phyloP scores from a whole-genome alignment of 2,329 filamentous ascomycete species.

The Chaetothyriales sp. region DNA sequence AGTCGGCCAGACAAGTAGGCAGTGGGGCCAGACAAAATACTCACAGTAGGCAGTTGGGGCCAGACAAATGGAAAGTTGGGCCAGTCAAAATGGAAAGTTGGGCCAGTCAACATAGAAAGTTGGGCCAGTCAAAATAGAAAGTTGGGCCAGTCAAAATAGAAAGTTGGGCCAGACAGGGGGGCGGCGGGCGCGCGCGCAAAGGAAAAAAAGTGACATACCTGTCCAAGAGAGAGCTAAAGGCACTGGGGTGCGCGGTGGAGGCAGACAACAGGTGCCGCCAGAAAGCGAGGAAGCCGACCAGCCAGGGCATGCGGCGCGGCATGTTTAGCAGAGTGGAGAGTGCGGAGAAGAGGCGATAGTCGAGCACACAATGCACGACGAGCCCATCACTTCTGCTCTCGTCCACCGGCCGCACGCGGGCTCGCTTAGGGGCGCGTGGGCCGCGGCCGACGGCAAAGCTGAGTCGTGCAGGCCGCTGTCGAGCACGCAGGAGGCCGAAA shows the following conservation, averaged over 20 bases:
- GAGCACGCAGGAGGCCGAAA: slow-evolving; percentile 51
- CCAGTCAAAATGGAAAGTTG: too few relatives aligned
- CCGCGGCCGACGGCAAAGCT: background rate
- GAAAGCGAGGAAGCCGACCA: slow-evolving; percentile 61
- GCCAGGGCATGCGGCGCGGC: slow-evolving; percentile 77
- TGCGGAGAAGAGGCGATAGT: slow-evolving; percentile 66
- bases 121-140: too few relatives aligned
- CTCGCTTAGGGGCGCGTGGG: background rate
- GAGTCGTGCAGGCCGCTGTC: slow-evolving; percentile 49
- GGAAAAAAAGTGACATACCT: slow-evolving; percentile 53
- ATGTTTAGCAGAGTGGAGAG: slow-evolving; percentile 60
- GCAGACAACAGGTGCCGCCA: slow-evolving; percentile 58
- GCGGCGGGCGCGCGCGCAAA: slow-evolving; percentile 1
- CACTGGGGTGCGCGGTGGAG: slow-evolving; percentile 63
- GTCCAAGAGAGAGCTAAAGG: slow-evolving; percentile 66
- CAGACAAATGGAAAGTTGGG: too few relatives aligned
- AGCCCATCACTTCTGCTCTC: background rate
- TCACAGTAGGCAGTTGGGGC: too few relatives aligned
- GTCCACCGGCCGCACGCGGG: background rate
- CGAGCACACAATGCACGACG: slow-evolving; percentile 39
- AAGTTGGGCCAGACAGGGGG: slow-evolving; percentile 4
- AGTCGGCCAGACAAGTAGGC: too few relatives aligned
- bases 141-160: slow-evolving; percentile 5
- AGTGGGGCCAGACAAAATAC: too few relatives aligned
- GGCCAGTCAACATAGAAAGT: too few relatives aligned